Evolutionary conservation across 2,329 filamentous ascomycete species (phyloP), one percentile per base, ranked within the genome.

Genomic region (Colletotrichum viniferum): DNA sequence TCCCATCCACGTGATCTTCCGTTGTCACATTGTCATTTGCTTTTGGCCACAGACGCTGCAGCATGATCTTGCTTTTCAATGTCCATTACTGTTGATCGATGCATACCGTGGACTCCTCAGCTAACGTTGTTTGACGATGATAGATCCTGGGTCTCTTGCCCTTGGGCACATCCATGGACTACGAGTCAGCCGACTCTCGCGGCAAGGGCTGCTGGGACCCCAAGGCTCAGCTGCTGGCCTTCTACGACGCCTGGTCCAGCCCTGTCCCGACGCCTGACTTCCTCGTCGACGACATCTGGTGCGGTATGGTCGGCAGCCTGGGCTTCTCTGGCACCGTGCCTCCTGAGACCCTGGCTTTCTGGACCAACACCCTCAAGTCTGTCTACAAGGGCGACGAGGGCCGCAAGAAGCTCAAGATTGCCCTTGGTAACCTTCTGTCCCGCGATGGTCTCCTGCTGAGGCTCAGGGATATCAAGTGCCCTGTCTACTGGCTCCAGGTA

Each of bases 401-500:
- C 4, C 83, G 88, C n/a, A 84, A 80, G 77, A 88, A 88, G 81
- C 79, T 88, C 38, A 82, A 86, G 65, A 86, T 88, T 82, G 86
- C 88, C 1, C 81, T 86, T 7, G 81, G 84, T 10, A 86, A 84
- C 77, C 81, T 90, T 8, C 65, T 87, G 14, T 86, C 88, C 73
- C 81, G 89, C 43, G 88, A 90, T 69, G 86, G 88, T 2, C 82
- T 90, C 7, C 78, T 88, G 9, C 76, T 84, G n/a, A 83, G 89
- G 13, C 72, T 90, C 48, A 76, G 82, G 24, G 86, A 90, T 75
- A 79, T 90, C 73, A 85, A 82, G 73, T 90, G 88, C 71, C 88
- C 88, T 3, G 87, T 90, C 10, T 84, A 87, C 71, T 90, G 88
- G 89, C 81, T 90, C 18, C 88, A 90, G 79, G 87, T 89, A 76